These are phyloP conservation scores for Sordariomycetes sp. DNA, from an alignment of 2,329 filamentous ascomycete genomes.

Conservation along the genomic window DNA sequence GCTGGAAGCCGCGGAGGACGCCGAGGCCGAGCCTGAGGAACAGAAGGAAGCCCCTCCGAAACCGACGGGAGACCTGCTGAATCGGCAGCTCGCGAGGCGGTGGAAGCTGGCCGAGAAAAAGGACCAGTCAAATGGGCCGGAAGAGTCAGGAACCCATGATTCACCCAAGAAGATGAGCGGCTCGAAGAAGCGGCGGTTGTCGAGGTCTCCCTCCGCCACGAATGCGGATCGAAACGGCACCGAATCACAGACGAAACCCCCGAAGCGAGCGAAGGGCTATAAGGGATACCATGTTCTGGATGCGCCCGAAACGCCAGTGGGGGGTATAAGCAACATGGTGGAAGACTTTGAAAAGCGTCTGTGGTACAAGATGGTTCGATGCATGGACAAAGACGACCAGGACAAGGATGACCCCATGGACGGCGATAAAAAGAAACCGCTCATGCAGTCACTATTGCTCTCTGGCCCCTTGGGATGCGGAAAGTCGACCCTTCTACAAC, in stretches of 20 bases:
- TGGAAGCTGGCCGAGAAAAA: constrained; percentile 18
- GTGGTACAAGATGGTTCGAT: constrained; percentile 6
- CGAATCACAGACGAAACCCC: constrained; percentile 8
- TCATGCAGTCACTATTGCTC: constrained; percentile 49
- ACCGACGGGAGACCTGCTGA: constrained; percentile 24
- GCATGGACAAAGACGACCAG: constrained; percentile 1
- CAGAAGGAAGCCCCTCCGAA: constrained; percentile 15
- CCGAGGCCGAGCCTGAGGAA: constrained; percentile 36
- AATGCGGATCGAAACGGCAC: constrained; percentile 2
- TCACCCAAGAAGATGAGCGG: constrained; percentile 18
- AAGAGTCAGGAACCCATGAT: constrained; percentile 17
- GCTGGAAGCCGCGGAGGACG: constrained; percentile 34
- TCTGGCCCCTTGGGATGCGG: constrained; percentile 74
- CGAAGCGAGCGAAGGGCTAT: constrained; percentile 17
- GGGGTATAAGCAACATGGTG: constrained; percentile 16
- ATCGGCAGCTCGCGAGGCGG: constrained; percentile 28
- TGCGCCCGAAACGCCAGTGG: constrained; percentile 12
- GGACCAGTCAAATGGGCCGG: constrained; percentile 4
- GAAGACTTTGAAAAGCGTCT: constrained; percentile 6
- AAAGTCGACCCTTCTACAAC: constrained; percentile 68
- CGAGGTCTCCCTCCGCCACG: constrained; percentile 5
- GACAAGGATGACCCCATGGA: background rate
- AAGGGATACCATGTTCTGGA: constrained; percentile 20
- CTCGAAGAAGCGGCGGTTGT: constrained; percentile 4
- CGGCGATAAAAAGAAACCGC: background rate